Conservation (phyloP, 2,329 filamentous ascomycete genomes). For the Grosmannia huntii region DNA sequence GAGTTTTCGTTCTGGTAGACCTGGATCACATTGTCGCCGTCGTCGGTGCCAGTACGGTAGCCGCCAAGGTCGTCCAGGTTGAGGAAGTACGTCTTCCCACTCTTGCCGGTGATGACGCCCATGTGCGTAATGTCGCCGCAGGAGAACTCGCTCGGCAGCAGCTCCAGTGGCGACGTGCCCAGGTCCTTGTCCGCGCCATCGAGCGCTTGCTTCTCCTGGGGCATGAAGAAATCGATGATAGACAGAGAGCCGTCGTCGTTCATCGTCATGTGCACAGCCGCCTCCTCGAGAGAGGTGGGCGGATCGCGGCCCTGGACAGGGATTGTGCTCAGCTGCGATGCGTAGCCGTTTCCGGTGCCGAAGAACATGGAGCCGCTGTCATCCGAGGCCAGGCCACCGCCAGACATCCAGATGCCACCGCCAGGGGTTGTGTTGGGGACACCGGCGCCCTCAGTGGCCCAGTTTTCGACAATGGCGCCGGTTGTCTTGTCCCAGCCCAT, state of each 20-base stretch:
- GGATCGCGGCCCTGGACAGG: conserved; percentile 30
- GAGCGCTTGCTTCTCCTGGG: conserved; percentile 32
- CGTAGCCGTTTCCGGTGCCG: conserved; percentile 33
- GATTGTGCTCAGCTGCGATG: conserved; percentile 29
- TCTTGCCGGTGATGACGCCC: conserved; percentile 35
- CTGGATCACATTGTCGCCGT: conserved; percentile 29
- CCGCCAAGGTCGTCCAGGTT: conserved; percentile 35
- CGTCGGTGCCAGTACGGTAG: conserved; percentile 30
- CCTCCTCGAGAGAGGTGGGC: conserved; percentile 32
- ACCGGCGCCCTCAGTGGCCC: conserved; percentile 28
- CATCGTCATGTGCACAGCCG: conserved; percentile 34
- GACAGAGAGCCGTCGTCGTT: conserved; percentile 28
- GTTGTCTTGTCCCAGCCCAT: conserved; percentile 33
- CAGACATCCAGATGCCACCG: conserved; percentile 36
- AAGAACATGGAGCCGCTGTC: conserved; percentile 33
- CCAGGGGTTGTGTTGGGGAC: conserved; percentile 25
- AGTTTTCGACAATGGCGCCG: conserved; percentile 29
- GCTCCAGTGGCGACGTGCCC: conserved; percentile 29
- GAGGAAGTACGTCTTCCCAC: conserved; percentile 35
- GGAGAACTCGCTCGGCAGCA: conserved; percentile 29
- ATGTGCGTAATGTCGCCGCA: conserved; percentile 31
- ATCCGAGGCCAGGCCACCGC: conserved; percentile 33
- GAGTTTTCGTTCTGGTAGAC: conserved; percentile 33
- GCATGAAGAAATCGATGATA: conserved; percentile 37
- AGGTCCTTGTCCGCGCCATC: conserved; percentile 37